Conservation (phyloP, 192 early-diverging fungal species). For the Mortierella alpina region DNA sequence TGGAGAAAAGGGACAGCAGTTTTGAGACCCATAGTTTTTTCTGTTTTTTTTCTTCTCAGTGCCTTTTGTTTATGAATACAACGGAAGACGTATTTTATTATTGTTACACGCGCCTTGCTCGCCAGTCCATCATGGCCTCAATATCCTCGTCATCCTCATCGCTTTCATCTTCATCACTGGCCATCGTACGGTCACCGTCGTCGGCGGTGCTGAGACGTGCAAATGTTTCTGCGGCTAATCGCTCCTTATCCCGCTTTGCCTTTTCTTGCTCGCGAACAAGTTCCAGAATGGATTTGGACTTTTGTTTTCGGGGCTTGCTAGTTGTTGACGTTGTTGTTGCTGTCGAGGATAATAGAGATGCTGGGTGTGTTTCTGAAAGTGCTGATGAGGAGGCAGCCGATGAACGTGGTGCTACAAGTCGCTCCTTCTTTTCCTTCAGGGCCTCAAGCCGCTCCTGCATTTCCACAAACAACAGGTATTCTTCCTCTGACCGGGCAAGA, state of each 20-base stretch:
- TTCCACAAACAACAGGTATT: constrained; percentile 45
- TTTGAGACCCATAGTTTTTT: constrained; percentile 8
- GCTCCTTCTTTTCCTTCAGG: constrained; percentile 40
- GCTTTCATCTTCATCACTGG: constrained; percentile 17
- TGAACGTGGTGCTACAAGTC: constrained; percentile 1
- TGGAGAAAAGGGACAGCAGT: background rate
- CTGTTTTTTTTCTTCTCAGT: background rate
- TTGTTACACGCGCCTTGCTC: constrained; percentile 32
- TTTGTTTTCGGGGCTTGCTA: constrained; percentile 15
- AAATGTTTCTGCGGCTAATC: constrained; percentile 20
- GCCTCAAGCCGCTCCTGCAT: constrained; percentile 43
- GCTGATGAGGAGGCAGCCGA: background rate
- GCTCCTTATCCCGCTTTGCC: constrained; percentile 46
- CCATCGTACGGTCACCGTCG: constrained; percentile 24
- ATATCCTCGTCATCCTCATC: constrained; percentile 46
- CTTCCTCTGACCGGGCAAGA: constrained; percentile 38
- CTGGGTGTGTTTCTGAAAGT: background rate
- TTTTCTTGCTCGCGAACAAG: constrained; percentile 42
- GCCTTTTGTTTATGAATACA: background rate
- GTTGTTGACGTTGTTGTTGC: background rate
- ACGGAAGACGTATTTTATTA: background rate
- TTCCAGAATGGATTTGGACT: constrained; percentile 46
- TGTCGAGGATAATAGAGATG: constrained; percentile 4
- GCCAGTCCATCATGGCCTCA: constrained; percentile 55
- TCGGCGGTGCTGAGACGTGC: constrained; percentile 8